Conservation (phyloP, 2,329 filamentous ascomycete species). For the Pyrenochaeta sp. region DNA sequence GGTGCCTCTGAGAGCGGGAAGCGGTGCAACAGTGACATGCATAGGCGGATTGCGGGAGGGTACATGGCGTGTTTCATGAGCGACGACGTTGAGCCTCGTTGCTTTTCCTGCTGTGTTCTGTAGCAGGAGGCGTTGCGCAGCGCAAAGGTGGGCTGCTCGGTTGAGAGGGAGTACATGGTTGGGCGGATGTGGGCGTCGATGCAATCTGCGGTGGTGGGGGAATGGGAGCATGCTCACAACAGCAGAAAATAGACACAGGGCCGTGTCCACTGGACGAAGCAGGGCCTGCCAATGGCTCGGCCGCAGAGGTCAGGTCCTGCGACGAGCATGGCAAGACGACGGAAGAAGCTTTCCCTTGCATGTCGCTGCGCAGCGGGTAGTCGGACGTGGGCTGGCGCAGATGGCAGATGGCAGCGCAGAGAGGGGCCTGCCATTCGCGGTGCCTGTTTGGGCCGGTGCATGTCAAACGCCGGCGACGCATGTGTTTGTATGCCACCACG, state of each 20-base stretch:
- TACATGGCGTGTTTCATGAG: slow-evolving; percentile 35
- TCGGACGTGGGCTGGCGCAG: too few species aligned
- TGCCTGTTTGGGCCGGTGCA: slow-evolving; percentile 1
- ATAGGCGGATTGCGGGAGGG: slow-evolving; percentile 14
- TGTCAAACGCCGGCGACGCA: slow-evolving; percentile 14
- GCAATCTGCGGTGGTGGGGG: slow-evolving; percentile 10
- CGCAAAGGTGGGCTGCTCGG: slow-evolving; percentile 13
- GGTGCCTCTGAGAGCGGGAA: slow-evolving; percentile 11
- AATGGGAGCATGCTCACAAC: slow-evolving; percentile 16
- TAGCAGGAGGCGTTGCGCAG: slow-evolving; percentile 22
- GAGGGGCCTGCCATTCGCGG: slow-evolving; percentile 1
- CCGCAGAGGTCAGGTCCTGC: not conserved
- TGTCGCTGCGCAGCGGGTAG: not conserved
- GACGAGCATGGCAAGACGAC: not conserved
- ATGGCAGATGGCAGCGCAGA: not conserved
- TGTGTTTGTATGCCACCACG: slow-evolving; percentile 19
- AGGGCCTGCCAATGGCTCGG: not conserved
- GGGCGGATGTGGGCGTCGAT: slow-evolving; percentile 17
- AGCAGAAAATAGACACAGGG: too few species aligned
- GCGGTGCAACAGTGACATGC: slow-evolving; percentile 23
- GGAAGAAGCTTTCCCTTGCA: not conserved
- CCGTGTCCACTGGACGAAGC: not conserved
- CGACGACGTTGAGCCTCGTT: slow-evolving; percentile 14
- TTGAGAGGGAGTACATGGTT: not conserved
- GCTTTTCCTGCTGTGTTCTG: slow-evolving; percentile 26